phyloP scores from a whole-genome alignment of 768 basidiomycete species.

The Boletus insuetus region DNA sequence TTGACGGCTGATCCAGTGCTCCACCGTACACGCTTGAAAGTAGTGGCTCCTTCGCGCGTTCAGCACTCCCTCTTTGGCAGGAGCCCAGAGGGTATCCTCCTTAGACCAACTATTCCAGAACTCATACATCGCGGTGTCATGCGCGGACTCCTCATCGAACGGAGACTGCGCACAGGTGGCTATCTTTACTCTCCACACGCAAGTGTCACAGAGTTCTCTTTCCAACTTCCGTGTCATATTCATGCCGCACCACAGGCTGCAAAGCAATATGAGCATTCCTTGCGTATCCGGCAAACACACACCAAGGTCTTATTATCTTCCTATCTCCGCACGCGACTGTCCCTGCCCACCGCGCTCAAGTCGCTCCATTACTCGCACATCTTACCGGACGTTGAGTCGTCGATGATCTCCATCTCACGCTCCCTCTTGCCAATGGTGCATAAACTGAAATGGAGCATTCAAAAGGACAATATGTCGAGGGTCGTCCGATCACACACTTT shows the following conservation, averaged over 20 bases:
- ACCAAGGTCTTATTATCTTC: slow-evolving; percentile 50
- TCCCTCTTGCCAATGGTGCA: slow-evolving; percentile 62
- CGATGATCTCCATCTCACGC: slow-evolving; percentile 54
- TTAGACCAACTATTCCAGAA: slow-evolving; percentile 65
- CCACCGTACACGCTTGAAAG: slow-evolving; percentile 56
- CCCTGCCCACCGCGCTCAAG: slow-evolving; percentile 38
- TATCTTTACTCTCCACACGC: slow-evolving; percentile 66
- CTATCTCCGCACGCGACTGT: slow-evolving; percentile 50
- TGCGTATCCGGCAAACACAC: slow-evolving; percentile 51
- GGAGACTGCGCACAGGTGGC: slow-evolving; percentile 61
- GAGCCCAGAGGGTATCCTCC: slow-evolving; percentile 49
- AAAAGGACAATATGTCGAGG: slow-evolving; percentile 59
- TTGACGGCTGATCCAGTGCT: slow-evolving; percentile 63
- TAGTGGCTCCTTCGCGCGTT: slow-evolving; percentile 66
- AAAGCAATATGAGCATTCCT: slow-evolving; percentile 60
- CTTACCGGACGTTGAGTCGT: slow-evolving; percentile 63
- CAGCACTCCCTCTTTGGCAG: slow-evolving; percentile 62
- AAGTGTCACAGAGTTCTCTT: slow-evolving; percentile 13
- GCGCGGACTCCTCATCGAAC: slow-evolving; percentile 62
- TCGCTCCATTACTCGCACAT: slow-evolving; percentile 49
- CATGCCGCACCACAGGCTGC: slow-evolving; percentile 48
- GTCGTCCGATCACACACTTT: slow-evolving; percentile 44
- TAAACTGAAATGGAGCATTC: slow-evolving; percentile 69
- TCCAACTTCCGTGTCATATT: not conserved
- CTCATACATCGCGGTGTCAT: slow-evolving; percentile 70